Conservation (phyloP, 805 yeast genomes). For the Lipomyces lipofer region DNA sequence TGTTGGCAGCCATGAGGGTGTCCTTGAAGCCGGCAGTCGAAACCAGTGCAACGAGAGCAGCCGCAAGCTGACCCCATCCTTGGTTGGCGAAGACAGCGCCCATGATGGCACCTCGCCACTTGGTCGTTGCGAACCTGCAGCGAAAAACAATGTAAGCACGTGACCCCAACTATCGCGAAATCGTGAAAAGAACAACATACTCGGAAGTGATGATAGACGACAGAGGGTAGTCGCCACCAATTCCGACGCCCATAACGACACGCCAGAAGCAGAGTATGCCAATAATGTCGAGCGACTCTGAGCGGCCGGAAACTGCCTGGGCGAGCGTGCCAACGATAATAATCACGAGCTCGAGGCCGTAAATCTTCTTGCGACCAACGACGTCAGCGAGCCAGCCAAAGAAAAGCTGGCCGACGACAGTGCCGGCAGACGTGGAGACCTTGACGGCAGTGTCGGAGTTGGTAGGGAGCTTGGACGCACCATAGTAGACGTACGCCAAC, state of each 20-base stretch:
- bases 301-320: slow-evolving; percentile 71
- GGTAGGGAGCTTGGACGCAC: slow-evolving; percentile 54
- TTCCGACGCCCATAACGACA: slow-evolving; percentile 91
- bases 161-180: not conserved
- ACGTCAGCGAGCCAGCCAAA: slow-evolving; percentile 82
- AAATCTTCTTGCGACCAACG: slow-evolving; percentile 82
- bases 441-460: slow-evolving; percentile 76
- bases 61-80: slow-evolving; percentile 92
- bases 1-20: slow-evolving; percentile 54
- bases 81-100: slow-evolving; percentile 95
- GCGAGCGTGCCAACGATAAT: slow-evolving; percentile 78
- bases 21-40: slow-evolving; percentile 76
- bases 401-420: slow-evolving; percentile 85
- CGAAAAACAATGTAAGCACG: not conserved
- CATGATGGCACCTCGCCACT: slow-evolving; percentile 98
- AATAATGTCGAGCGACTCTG: slow-evolving; percentile 44
- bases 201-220: slow-evolving; percentile 92
- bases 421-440: slow-evolving; percentile 90
- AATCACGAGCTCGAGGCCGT: slow-evolving; percentile 82
- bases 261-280: slow-evolving; percentile 77
- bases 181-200: slow-evolving; percentile 28
- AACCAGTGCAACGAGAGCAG: slow-evolving; percentile 79
- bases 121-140: slow-evolving; percentile 70
- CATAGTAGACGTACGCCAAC: slow-evolving; percentile 78
- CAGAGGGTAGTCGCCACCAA: slow-evolving; percentile 95